Conservation (phyloP, 768 basidiomycete genomes). For the Tulasnella sp. region DNA sequence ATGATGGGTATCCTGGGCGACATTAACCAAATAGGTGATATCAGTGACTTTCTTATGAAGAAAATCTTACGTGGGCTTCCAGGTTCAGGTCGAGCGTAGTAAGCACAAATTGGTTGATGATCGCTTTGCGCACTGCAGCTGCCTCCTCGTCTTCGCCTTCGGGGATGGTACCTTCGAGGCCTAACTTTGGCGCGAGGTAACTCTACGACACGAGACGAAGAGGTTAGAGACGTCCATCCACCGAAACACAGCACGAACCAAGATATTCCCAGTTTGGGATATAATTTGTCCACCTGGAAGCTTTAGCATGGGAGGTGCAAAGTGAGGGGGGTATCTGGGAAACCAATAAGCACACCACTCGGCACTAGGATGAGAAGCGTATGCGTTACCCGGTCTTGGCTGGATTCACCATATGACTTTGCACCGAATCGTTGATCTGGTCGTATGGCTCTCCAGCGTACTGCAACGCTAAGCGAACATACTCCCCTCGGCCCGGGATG, state of each 20-base stretch:
- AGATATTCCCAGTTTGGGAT: constrained; percentile 43
- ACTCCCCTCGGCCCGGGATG: constrained; percentile 44
- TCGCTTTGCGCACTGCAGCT: constrained; percentile 34
- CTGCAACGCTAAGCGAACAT: constrained; percentile 43
- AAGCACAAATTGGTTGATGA: constrained; percentile 43
- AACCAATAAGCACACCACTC: background rate
- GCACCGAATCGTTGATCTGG: constrained; percentile 34
- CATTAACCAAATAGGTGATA: constrained; percentile 38
- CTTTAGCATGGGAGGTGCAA: constrained; percentile 46
- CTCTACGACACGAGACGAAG: constrained; percentile 11
- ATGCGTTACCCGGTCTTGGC: constrained; percentile 24
- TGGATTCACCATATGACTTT: constrained; percentile 29
- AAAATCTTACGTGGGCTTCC: background rate
- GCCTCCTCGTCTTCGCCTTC: constrained; percentile 37
- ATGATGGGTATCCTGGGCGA: constrained; percentile 41
- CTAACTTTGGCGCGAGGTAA: constrained; percentile 34
- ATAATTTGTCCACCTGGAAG: constrained; percentile 37
- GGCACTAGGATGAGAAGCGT: background rate
- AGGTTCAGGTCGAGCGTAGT: constrained; percentile 36
- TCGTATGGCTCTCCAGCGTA: constrained; percentile 40
- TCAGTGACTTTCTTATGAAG: background rate
- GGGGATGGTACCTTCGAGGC: constrained; percentile 39
- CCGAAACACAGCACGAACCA: constrained; percentile 39
- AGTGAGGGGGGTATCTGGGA: constrained; percentile 37
- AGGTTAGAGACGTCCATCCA: constrained; percentile 24